These are phyloP conservation scores for Cryptococcus maquisensis DNA, from an alignment of 1,284 basidiomycete species.

Conservation along the genomic window DNA sequence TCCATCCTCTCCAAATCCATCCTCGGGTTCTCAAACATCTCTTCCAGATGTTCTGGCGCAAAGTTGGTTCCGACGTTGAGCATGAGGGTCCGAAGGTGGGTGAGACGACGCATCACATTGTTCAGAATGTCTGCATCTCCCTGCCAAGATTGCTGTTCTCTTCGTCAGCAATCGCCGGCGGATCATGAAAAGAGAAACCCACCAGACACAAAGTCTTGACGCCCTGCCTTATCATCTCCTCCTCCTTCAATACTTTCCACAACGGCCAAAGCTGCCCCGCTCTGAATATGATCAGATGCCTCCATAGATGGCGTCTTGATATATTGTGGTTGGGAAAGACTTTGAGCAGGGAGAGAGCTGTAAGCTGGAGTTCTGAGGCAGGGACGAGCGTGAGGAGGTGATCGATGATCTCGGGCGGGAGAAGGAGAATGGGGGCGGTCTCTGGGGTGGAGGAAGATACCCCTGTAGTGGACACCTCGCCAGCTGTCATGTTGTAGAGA, in stretches of 20 bases:
- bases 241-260: conserved; percentile 28
- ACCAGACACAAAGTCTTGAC: conserved; percentile 32
- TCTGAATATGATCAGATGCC: conserved; percentile 35
- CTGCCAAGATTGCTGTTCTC: conserved; percentile 39
- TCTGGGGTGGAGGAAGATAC: too few relatives aligned
- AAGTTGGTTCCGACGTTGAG: conserved; percentile 50
- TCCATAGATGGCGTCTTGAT: conserved; percentile 32
- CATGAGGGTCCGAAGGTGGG: conserved; percentile 32
- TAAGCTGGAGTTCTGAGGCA: conserved; percentile 34
- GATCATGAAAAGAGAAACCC: neutral
- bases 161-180: neutral
- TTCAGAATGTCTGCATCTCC: conserved; percentile 49
- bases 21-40: conserved; percentile 43
- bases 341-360: conserved; percentile 35
- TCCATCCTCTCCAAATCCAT: conserved; percentile 39
- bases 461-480: too few relatives aligned
- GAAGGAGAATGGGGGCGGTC: conserved; percentile 16
- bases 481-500: too few relatives aligned
- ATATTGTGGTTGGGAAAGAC: conserved; percentile 40
- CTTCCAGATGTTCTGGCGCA: conserved; percentile 48
- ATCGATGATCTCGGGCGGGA: conserved; percentile 47
- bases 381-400: conserved; percentile 40
- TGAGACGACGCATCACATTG: conserved; percentile 44
- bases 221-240: conserved; percentile 11
- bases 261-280: conserved; percentile 33